These are phyloP conservation scores for Trametes cubensis DNA, from an alignment of 768 basidiomycete species.

Conservation along the genomic window DNA sequence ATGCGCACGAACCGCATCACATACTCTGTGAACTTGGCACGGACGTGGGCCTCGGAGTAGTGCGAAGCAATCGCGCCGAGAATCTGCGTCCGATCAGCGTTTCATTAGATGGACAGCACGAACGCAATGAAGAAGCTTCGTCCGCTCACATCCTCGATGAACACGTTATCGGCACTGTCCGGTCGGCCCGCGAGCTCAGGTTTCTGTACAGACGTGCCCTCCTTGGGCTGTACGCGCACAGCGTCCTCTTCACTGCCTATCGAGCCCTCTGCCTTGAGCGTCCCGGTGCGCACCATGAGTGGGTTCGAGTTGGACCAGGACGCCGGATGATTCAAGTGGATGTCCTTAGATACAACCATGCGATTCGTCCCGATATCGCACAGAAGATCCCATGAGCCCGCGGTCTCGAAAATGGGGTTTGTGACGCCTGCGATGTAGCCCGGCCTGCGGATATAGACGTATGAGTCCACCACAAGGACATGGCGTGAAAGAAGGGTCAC, in stretches of 20 bases:
- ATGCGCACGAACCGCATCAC: constrained; percentile 83
- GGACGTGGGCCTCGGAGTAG: constrained; percentile 87
- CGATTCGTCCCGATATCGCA: constrained; percentile 88
- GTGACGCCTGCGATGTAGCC: constrained; percentile 97
- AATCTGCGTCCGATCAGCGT: constrained; percentile 51
- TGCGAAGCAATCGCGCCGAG: constrained; percentile 86
- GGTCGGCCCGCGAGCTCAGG: constrained; percentile 57
- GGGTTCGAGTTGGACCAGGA: constrained; percentile 39
- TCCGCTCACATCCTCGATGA: constrained; percentile 88
- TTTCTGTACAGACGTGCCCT: constrained; percentile 47
- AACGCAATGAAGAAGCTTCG: background rate
- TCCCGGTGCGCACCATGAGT: constrained; percentile 56
- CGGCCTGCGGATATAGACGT: constrained; percentile 48
- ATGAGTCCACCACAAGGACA: background rate
- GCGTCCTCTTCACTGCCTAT: constrained; percentile 70
- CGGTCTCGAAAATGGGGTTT: constrained; percentile 92
- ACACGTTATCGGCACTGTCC: constrained; percentile 75
- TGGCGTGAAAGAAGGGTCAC: constrained; percentile 33
- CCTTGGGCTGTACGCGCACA: constrained; percentile 57
- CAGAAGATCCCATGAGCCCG: constrained; percentile 88
- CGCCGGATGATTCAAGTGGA: constrained; percentile 53
- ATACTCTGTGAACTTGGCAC: constrained; percentile 89
- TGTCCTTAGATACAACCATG: constrained; percentile 87
- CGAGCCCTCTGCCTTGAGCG: constrained; percentile 66
- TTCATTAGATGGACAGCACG: background rate